Percentiles rank a stretch among this genome's conserved stretches.
Evolutionary conservation across 129 eudicot genomes (phyloP).

Genomic region (Centrapalus pauciflorus): DNA sequence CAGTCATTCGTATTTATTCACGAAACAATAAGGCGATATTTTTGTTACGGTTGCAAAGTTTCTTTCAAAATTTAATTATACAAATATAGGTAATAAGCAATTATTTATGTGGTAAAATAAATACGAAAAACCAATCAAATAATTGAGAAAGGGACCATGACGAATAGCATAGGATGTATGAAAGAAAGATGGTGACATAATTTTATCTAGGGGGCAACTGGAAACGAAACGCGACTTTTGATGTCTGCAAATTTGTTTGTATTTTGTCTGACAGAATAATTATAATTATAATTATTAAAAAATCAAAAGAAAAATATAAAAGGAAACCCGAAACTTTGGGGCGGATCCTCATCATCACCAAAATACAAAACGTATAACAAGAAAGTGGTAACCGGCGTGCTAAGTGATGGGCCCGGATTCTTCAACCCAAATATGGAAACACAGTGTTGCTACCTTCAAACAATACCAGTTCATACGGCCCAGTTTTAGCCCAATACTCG

Average conservation of each 20-base stretch:
- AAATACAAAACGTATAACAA: conserved; percentile 15
- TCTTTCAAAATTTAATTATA: no score
- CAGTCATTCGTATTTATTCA: no score
- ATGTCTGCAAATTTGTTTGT: conserved; percentile 25
- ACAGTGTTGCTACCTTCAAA: conserved; percentile 14
- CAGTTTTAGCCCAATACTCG: conserved; percentile 29
- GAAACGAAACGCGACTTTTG: not conserved
- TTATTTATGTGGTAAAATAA: no score
- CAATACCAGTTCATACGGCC: conserved; percentile 9
- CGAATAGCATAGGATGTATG: no score
- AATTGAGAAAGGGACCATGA: no score
- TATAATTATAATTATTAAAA: not conserved
- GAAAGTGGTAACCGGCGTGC: conserved; percentile 31
- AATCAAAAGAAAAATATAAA: not conserved
- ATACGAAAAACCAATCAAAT: no score
- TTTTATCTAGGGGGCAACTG: conserved; percentile 27
- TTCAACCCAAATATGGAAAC: conserved; percentile 19
- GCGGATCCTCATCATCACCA: conserved; percentile 35
- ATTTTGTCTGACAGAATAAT: conserved; percentile 19
- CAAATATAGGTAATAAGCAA: no score
- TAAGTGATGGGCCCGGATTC: conserved; percentile 19
- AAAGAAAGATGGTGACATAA: conserved; percentile 12
- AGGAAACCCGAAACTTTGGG: conserved; percentile 36
- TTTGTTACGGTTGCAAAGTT: no score
- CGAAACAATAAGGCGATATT: no score